Conservation (phyloP, 1,139 yeast species). For the Debaryomyces robertsiae region DNA sequence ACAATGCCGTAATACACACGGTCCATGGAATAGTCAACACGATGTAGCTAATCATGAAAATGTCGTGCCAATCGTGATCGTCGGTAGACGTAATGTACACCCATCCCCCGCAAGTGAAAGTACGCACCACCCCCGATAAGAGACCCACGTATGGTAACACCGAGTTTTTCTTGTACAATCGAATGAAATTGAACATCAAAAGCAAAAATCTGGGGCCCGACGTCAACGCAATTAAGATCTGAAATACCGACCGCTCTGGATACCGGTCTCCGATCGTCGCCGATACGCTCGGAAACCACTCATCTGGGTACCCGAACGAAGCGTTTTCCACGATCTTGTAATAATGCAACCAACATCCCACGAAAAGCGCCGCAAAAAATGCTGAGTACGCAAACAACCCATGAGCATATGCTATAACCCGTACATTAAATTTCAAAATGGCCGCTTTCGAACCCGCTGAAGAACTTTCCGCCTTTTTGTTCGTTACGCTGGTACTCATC, state of each 20-base stretch:
- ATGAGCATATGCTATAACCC: conserved; percentile 68
- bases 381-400: conserved; percentile 71
- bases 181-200: conserved; percentile 59
- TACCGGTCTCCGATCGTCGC: conserved; percentile 97
- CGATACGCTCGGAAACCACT: conserved; percentile 97
- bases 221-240: conserved; percentile 75
- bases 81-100: conserved; percentile 95
- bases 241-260: conserved; percentile 93
- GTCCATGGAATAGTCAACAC: conserved; percentile 93
- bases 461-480: neutral
- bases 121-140: conserved; percentile 70
- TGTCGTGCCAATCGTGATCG: conserved; percentile 94
- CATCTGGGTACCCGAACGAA: conserved; percentile 89
- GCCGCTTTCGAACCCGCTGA: neutral
- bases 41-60: conserved; percentile 90
- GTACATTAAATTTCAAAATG: conserved; percentile 52
- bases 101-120: conserved; percentile 98
- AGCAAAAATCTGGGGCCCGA: conserved; percentile 86
- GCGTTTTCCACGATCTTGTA: conserved; percentile 86
- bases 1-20: conserved; percentile 56
- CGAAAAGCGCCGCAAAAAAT: conserved; percentile 69
- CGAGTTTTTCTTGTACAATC: conserved; percentile 41
- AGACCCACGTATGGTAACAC: conserved; percentile 46
- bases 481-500: conserved; percentile 1
- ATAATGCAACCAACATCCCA: conserved; percentile 77